Base-by-base conservation (phyloP, 1,139 yeast species). In the Nadsonia commutata region DNA sequence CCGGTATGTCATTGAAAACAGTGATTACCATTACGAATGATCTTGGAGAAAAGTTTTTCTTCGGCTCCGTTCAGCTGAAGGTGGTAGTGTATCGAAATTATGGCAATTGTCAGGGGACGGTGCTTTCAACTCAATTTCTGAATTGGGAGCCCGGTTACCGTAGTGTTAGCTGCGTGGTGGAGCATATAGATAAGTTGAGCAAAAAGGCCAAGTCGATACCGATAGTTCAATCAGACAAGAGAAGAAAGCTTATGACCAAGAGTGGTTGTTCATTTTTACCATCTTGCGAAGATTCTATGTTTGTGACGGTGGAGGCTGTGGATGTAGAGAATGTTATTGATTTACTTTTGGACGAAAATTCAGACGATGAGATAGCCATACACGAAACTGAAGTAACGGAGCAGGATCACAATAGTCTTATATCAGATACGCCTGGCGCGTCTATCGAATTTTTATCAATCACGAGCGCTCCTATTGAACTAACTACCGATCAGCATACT, bases 11-110 rank as follows among this genome's bases (percentile, higher is more conserved):
- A 18, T 36, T 51, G 36, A 48, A 48, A 36, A 42, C 53, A 2
- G 60, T 57, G 3, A 39, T 56, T 16, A 55, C 62, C 6, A 47
- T 60, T 37, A 48, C 57, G n/a, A 60, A 60, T 40, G 64, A 60
- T 42, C 49, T 60, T 13, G 64, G 64, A 1, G 64, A 60, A 38
- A 43, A 43, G 37, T 54, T 50, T 41, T 60, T 56, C 47, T 53
- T 48, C 43, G 63, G 63, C 7, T 47, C 49, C 21, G 52, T 50
- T 7, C 46, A 44, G 1, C 38, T 52, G 23, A 40, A 42, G 7
- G 44, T 49, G 3, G 39, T 31, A 17, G 27, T 27, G 2, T 18
- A 37, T 2, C 22, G 40, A 8, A 17, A 18, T 9, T 9, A 40
- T 19, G 21, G 36, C 36, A 38, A 17, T 20, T 38, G 18, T 20